Evolutionary conservation across 768 basidiomycete genomes (phyloP), one percentile per base, ranked within the genome.

Genomic region (Lactarius pseudohatsudake): DNA sequence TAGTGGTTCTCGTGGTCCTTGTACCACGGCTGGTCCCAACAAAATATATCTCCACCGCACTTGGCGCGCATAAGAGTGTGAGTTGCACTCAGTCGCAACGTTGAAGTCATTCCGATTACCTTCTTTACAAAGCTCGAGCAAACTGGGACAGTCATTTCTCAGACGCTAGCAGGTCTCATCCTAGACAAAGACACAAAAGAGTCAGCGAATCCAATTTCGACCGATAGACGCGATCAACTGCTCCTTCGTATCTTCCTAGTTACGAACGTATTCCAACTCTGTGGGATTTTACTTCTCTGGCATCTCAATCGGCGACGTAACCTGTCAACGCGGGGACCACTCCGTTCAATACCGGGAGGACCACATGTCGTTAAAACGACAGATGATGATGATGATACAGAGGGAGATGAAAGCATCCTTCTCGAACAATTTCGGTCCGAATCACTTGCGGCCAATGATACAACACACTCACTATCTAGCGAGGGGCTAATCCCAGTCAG

Each of bases 41-140:
- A 22, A 88, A 88, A 73, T 92, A 88, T 74, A 85, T 92, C 55
- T 88, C 89, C 2, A 92, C 91, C 1, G 89, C 89, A 5, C 79
- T 92, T 0, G 91, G 90, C 1, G 85, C 86, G 8, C 90, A 92
- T 73, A 92, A 92, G 74, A 86, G 86, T 73, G 91, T 91, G 77
- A 68, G 87, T 22, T 34, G 18, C 34, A 22, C 34, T 34, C 76
- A 53, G 22, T 63, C 43, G 28, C 8, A 5, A 56, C 32, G 18
- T 56, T 18, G 11, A 30, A 34, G 32, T 11, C 16, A 34, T 32
- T 18, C 32, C 13, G 18, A 56, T 56, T 9, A 8, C 55, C 30
- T 22, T 18, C 16, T 43, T 32, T 11, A 56, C 63, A 53, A 64
- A 91, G 90, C 78, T 92, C 65, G 91, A 92, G 73, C 86, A 90